Conservation (phyloP, 2,329 filamentous ascomycete genomes). For the Colletotrichum sp. region DNA sequence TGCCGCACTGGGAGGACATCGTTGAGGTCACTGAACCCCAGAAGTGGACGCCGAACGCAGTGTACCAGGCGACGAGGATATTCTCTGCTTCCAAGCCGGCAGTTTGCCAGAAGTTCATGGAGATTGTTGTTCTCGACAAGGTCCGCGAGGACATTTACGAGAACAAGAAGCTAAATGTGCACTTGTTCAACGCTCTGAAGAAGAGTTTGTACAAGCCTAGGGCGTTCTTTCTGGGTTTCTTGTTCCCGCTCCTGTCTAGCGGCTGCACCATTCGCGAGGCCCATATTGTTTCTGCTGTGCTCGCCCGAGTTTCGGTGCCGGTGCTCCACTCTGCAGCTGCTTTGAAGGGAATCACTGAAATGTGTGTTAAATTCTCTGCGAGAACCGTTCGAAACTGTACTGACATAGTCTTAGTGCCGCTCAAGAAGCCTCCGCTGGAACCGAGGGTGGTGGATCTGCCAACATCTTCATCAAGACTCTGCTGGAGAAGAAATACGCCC, state of each 20-base stretch:
- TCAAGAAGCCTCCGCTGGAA: conserved; percentile 82
- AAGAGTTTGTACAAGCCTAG: conserved; percentile 93
- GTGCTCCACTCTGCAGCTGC: conserved; percentile 93
- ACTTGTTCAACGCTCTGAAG: conserved; percentile 93
- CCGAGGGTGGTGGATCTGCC: conserved; percentile 87
- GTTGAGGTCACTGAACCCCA: conserved; percentile 85
- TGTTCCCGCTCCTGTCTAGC: conserved; percentile 86
- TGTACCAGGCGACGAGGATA: conserved; percentile 88
- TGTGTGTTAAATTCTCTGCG: conserved; percentile 39
- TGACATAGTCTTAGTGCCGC: conserved; percentile 57
- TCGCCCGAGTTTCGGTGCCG: conserved; percentile 84
- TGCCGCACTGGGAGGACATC: conserved; percentile 91
- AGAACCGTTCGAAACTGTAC: not conserved
- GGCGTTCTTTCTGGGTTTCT: conserved; percentile 86
- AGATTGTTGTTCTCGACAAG: conserved; percentile 83
- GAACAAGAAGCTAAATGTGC: conserved; percentile 92
- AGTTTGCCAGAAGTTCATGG: conserved; percentile 84
- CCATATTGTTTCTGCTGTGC: conserved; percentile 85
- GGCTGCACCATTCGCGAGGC: conserved; percentile 94
- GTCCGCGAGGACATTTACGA: conserved; percentile 96
- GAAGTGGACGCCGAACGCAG: conserved; percentile 73
- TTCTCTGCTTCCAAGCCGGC: conserved; percentile 86
- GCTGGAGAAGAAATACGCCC: conserved; percentile 94
- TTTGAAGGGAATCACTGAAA: conserved; percentile 90
- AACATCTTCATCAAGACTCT: conserved; percentile 95